Percentiles rank a stretch among this genome's conserved stretches.
Conservation (phyloP, 148 eudicot species). For the Rhododendron vialii region DNA sequence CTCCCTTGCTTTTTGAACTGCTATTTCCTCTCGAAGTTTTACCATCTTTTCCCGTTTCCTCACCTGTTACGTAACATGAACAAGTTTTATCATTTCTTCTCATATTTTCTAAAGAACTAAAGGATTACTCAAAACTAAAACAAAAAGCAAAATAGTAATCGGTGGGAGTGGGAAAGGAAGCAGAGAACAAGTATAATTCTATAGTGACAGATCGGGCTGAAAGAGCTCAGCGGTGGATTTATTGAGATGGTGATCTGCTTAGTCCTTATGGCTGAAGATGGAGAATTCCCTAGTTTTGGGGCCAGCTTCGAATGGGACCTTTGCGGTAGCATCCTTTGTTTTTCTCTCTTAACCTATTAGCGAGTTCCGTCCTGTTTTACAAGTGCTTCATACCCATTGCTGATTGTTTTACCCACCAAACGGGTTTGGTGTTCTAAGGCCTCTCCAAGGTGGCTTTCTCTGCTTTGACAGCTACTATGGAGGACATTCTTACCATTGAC, state of each 20-base stretch:
- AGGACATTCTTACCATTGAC: not conserved
- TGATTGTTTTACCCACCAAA: not conserved
- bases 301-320: not conserved
- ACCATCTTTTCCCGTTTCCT: constrained; percentile 90
- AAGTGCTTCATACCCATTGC: not conserved
- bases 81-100: not conserved
- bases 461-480: not conserved
- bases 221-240: not conserved
- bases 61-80: constrained; percentile 43
- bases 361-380: not conserved
- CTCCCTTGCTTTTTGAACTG: constrained; percentile 94
- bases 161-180: not conserved
- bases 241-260: not conserved
- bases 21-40: constrained; percentile 80
- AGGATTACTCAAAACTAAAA: not conserved
- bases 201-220: not conserved
- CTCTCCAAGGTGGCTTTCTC: not conserved
- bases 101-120: not conserved
- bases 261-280: not conserved
- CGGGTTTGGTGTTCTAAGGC: not conserved
- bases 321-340: not conserved
- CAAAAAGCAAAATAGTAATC: not conserved
- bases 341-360: not conserved
- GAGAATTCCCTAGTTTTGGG: not conserved
- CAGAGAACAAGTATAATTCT: not conserved